These are phyloP conservation scores for Linum lewisii DNA, from an alignment of 345 rosid genomes.

Conservation along the genomic window DNA sequence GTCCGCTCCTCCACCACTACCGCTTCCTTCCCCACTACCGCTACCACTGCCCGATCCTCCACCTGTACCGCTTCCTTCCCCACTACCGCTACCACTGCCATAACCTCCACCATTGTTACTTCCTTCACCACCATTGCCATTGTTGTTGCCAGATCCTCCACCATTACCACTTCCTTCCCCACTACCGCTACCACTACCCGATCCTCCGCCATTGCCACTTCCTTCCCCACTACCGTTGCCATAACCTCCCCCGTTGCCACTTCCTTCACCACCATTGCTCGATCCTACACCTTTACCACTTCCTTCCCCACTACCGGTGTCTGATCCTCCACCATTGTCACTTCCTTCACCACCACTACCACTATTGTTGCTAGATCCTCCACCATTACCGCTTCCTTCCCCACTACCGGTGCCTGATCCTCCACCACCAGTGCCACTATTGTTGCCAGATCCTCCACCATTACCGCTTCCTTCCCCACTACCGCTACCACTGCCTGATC, in stretches of 20 bases:
- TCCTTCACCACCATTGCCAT: neutral
- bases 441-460: neutral
- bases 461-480: too few relatives aligned
- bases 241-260: slow-evolving; percentile 19
- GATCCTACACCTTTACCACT: neutral
- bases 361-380: neutral
- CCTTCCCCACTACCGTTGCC: slow-evolving; percentile 22
- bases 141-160: too few relatives aligned
- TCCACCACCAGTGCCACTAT: neutral
- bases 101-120: neutral
- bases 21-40: slow-evolving; percentile 8
- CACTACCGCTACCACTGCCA: neutral
- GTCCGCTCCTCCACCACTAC: neutral
- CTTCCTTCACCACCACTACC: neutral
- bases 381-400: neutral
- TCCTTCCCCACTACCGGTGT: slow-evolving; percentile 3
- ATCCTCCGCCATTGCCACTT: slow-evolving; percentile 16
- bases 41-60: slow-evolving; percentile 4
- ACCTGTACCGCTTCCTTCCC: slow-evolving; percentile 21
- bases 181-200: slow-evolving; percentile 3
- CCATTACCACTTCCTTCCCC: slow-evolving; percentile 9
- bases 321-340: neutral
- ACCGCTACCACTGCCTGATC: too few relatives aligned
- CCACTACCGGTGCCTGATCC: neutral
- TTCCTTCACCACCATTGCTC: slow-evolving; percentile 16